Percentiles rank a stretch among this genome's conserved stretches.
phyloP scores from a whole-genome alignment of 2,329 filamentous ascomycete genomes.

The Hirsutella minnesotensis region DNA sequence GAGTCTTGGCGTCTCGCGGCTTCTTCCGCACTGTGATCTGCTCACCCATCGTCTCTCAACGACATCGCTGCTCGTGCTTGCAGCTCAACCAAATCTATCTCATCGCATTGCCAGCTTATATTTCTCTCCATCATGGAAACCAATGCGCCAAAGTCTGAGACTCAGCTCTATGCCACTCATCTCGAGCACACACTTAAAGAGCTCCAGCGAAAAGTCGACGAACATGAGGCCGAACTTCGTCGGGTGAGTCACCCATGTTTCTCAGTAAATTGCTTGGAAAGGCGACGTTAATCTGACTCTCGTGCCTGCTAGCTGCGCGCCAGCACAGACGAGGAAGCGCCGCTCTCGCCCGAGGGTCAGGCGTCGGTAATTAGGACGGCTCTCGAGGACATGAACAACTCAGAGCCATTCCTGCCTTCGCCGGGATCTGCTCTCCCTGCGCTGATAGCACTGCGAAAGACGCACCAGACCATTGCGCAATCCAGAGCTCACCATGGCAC shows the following conservation, averaged over 20 bases:
- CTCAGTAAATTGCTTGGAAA: too few relatives aligned
- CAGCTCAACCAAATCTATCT: too few relatives aligned
- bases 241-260: conserved; percentile 22
- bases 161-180: conserved; percentile 26
- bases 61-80: too few relatives aligned
- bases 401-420: conserved; percentile 53
- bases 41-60: background rate
- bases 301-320: background rate
- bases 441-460: conserved; percentile 58
- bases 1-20: too few relatives aligned
- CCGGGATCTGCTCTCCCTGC: conserved; percentile 58
- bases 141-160: conserved; percentile 12
- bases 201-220: conserved; percentile 45
- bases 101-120: too few relatives aligned
- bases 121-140: conserved; percentile 12
- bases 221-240: conserved; percentile 38
- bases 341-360: conserved; percentile 18
- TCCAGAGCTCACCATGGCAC: conserved; percentile 46
- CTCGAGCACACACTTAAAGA: conserved; percentile 57
- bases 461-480: conserved; percentile 51
- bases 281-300: too few relatives aligned
- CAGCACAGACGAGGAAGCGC: conserved; percentile 9
- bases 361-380: conserved; percentile 45
- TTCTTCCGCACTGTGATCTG: too few relatives aligned
- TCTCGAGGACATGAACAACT: conserved; percentile 50